Base-by-base conservation (phyloP, 75 land plant species). In the Chamaecyparis obtusa region DNA sequence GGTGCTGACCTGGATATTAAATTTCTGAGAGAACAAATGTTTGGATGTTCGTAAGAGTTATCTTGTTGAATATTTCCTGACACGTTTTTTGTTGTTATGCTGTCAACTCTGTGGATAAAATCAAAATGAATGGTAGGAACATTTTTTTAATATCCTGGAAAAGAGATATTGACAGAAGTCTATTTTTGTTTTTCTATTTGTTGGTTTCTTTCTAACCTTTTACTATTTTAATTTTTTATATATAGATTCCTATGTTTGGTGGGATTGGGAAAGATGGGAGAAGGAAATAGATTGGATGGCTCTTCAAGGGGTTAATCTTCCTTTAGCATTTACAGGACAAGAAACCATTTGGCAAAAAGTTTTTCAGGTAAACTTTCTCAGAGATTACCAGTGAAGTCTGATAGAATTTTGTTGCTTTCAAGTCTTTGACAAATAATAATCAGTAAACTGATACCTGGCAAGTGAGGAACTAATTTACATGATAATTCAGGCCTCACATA, bases 231-330 rank as follows among this genome's bases (percentile, higher is more conserved):
- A 72, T 36, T 69, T 83, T 30, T 54, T 88, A 39, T 39, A 39
- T 39, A 39, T 39, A 97, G 99, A 97, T 91, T 96, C 99, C 2
- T 95, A 90, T 92, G 96, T 91, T 48, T 97, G 99, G 99, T 97
- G 99, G 99, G 92, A 94, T 77, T 97, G 99, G 99, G 92, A 96
- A 85, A 91, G 92, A 91, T 97, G 99, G 99, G 95, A 95, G 87
- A 96, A 93, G 86, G 99, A 97, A 91, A 93, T 97, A 60, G 99
- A 97, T 76, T 97, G 99, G 99, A 97, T 97, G 99, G 99, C 96
- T 78, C 96, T 97, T 82, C 98, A 97, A 89, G 99, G 99, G 43
- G 88, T 97, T 86, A 97, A 97, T 85, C 91, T 97, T 43, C 99
- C 98, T 78, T 88, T 97, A 84, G 98, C 99, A 80, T 96, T 97